Conservation (phyloP, 2,329 filamentous ascomycete genomes). For the Apiospora saccharicola region DNA sequence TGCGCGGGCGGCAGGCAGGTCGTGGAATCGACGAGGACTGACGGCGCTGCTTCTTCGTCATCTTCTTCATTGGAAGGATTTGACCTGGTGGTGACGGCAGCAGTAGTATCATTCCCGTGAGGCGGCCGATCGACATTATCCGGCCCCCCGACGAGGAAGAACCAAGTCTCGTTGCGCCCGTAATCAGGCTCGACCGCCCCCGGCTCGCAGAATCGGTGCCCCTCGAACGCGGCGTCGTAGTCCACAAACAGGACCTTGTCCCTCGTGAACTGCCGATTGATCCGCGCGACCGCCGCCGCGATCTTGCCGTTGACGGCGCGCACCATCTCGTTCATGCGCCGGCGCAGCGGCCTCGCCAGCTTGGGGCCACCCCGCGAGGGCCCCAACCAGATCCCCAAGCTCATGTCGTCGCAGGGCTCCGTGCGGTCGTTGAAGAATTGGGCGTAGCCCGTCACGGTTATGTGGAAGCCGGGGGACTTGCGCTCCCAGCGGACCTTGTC, state of each 20-base stretch:
- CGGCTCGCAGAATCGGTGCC: constrained; percentile 54
- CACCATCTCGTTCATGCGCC: constrained; percentile 54
- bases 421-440: constrained; percentile 57
- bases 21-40: constrained; percentile 47
- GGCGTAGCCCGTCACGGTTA: constrained; percentile 57
- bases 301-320: constrained; percentile 51
- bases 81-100: background rate
- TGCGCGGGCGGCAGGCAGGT: constrained; percentile 46
- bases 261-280: constrained; percentile 47
- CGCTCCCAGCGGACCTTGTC: constrained; percentile 54
- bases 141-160: constrained; percentile 54
- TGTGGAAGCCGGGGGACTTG: constrained; percentile 49
- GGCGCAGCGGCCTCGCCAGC: constrained; percentile 48
- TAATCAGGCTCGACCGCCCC: constrained; percentile 53
- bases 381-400: constrained; percentile 57
- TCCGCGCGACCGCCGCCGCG: constrained; percentile 41
- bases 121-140: constrained; percentile 44
- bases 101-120: constrained; percentile 32
- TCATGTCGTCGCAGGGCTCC: constrained; percentile 51
- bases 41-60: constrained; percentile 33
- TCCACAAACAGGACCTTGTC: constrained; percentile 53
- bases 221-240: constrained; percentile 52
- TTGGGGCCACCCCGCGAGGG: constrained; percentile 54
- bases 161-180: constrained; percentile 52
- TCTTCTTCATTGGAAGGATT: too few relatives aligned